These are phyloP conservation scores for Penicillium verrucosum DNA, from an alignment of 2,329 filamentous ascomycete species.

Conservation along the genomic window DNA sequence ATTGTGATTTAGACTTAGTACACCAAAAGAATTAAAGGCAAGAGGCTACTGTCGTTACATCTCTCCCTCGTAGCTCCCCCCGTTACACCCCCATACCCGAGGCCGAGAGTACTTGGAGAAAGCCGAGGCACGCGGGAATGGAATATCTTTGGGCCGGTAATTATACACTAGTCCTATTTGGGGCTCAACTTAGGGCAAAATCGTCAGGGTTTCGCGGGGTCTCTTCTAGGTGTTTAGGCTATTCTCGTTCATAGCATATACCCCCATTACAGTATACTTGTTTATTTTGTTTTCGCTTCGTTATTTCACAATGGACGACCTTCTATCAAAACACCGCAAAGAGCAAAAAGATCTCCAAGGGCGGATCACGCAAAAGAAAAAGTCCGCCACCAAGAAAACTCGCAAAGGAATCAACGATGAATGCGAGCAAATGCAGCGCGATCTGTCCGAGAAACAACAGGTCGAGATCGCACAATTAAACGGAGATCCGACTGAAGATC, in stretches of 20 bases:
- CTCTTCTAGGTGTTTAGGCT: conserved; percentile 6
- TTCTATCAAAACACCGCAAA: conserved; percentile 77
- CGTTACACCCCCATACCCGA: conserved; percentile 20
- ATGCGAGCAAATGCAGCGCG: conserved; percentile 56
- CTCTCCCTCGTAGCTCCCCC: conserved; percentile 9
- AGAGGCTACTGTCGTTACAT: conserved; percentile 7
- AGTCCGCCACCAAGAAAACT: conserved; percentile 83
- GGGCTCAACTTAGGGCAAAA: conserved; percentile 26
- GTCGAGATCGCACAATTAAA: conserved; percentile 49
- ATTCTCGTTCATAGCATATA: conserved; percentile 8
- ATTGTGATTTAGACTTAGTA: background rate
- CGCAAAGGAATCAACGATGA: conserved; percentile 67
- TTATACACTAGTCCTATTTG: conserved; percentile 18
- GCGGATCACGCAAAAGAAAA: conserved; percentile 91
- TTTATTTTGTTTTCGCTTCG: background rate
- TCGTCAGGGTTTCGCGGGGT: conserved; percentile 32
- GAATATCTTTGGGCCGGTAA: conserved; percentile 11
- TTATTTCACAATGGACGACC: conserved; percentile 61
- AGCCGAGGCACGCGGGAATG: conserved; percentile 29
- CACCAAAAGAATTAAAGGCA: background rate
- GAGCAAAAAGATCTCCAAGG: conserved; percentile 84
- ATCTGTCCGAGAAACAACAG: conserved; percentile 55
- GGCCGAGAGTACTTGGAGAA: conserved; percentile 14
- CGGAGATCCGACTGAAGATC: conserved; percentile 30
- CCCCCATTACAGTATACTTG: conserved; percentile 1